Evolutionary conservation across 345 rosid genomes (phyloP).

Genomic region (Aquilaria yunnanensis): DNA sequence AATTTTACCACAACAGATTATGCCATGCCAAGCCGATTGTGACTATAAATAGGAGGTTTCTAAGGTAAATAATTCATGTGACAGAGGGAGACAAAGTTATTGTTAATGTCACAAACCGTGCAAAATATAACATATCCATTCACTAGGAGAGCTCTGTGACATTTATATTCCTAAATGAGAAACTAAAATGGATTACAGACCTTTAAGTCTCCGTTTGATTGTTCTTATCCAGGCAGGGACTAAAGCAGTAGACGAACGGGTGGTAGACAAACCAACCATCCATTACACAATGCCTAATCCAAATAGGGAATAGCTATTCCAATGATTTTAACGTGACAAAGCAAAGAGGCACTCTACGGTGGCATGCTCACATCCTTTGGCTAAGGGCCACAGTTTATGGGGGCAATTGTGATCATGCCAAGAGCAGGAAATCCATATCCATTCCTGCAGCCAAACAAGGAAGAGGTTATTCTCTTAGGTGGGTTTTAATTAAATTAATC

Average conservation of each 20-base stretch:
- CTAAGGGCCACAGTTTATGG: slow-evolving; percentile 63
- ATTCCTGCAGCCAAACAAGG: slow-evolving; percentile 42
- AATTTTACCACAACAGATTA: slow-evolving; percentile 18
- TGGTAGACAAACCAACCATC: slow-evolving; percentile 69
- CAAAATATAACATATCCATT: slow-evolving; percentile 51
- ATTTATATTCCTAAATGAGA: not conserved
- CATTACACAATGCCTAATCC: slow-evolving; percentile 58
- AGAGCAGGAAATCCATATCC: slow-evolving; percentile 39
- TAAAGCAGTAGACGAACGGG: slow-evolving; percentile 59
- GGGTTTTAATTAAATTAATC: not conserved
- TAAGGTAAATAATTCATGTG: slow-evolving; percentile 48
- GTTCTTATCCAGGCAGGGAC: slow-evolving; percentile 40
- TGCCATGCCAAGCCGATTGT: slow-evolving; percentile 64
- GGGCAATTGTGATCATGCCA: slow-evolving; percentile 50
- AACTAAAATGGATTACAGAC: not conserved
- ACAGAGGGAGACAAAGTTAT: slow-evolving; percentile 55
- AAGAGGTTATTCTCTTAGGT: slow-evolving; percentile 39
- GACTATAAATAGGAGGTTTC: slow-evolving; percentile 52
- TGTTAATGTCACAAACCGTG: slow-evolving; percentile 50
- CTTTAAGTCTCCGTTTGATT: not conserved
- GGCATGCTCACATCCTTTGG: slow-evolving; percentile 68
- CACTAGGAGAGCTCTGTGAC: slow-evolving; percentile 29
- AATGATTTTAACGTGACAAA: slow-evolving; percentile 53
- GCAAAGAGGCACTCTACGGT: slow-evolving; percentile 67
- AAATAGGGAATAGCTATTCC: slow-evolving; percentile 41